Evolutionary conservation across 2,329 filamentous ascomycete genomes (phyloP).

Genomic region (Apiospora hydei): DNA sequence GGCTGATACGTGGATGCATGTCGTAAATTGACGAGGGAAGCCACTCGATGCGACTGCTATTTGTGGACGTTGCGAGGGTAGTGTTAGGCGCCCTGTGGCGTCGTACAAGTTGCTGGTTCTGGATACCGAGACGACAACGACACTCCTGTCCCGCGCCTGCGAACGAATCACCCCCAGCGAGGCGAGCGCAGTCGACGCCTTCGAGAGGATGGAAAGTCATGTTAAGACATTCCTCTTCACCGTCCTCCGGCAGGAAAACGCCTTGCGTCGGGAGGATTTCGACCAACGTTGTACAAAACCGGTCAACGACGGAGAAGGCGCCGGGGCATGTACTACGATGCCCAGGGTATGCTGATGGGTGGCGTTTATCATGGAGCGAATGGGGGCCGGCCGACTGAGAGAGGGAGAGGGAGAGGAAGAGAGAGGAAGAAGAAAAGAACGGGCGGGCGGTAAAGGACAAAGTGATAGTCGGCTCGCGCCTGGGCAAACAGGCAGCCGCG

Average conservation of each 20-base stretch:
- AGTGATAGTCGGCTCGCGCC: not conserved
- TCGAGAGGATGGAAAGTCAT: not conserved
- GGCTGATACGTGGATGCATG: not conserved
- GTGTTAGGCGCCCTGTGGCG: not conserved
- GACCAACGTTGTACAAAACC: not conserved
- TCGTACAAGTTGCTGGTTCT: not conserved
- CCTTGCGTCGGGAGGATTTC: not conserved
- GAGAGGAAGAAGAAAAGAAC: no score
- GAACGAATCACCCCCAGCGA: not conserved
- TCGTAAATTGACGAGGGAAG: not conserved
- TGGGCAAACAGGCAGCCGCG: not conserved
- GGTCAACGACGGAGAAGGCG: not conserved
- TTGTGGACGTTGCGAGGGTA: not conserved
- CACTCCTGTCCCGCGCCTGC: not conserved
- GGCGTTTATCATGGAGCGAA: not conserved
- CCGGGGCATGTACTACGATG: not conserved
- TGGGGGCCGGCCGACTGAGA: no score
- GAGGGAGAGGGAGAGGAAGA: no score
- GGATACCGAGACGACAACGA: not conserved
- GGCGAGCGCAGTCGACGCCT: not conserved
- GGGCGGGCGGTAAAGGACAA: not conserved
- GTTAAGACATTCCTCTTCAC: not conserved
- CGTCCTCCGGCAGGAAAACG: not conserved
- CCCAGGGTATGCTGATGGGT: not conserved
- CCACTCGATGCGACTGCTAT: not conserved